These are phyloP conservation scores for Pseudogymnoascus sp. DNA, from an alignment of 2,329 filamentous ascomycete genomes.

Conservation along the genomic window DNA sequence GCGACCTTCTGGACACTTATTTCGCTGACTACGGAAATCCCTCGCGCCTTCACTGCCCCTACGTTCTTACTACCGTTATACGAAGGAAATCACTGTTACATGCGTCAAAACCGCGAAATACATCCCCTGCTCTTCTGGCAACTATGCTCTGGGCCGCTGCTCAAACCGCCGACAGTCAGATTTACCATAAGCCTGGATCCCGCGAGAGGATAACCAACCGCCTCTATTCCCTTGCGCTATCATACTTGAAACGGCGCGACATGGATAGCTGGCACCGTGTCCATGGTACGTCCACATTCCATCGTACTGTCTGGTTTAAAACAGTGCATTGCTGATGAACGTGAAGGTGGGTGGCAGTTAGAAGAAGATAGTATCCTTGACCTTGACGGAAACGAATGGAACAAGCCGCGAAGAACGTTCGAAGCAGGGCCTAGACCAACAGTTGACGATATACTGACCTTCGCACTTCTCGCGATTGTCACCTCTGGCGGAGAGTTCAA, in stretches of 20 bases:
- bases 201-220: neutral
- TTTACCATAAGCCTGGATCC: neutral
- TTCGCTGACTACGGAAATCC: conserved; percentile 39
- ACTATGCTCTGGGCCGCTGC: conserved; percentile 43
- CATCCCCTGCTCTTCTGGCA: conserved; percentile 38
- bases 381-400: neutral
- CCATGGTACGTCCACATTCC: neutral
- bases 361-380: neutral
- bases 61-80: conserved; percentile 41
- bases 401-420: neutral
- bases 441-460: conserved; percentile 38
- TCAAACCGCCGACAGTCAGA: conserved; percentile 36
- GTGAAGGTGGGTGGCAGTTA: neutral
- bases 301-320: neutral
- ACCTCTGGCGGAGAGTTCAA: conserved; percentile 44
- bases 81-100: conserved; percentile 38
- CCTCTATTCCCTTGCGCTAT: neutral
- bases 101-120: conserved; percentile 33
- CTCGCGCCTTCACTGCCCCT: conserved; percentile 39
- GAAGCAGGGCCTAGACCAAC: neutral
- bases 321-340: neutral
- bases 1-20: conserved; percentile 42
- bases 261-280: neutral
- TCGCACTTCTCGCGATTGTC: conserved; percentile 38
- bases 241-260: neutral